Evolutionary conservation across 1,284 basidiomycete genomes (phyloP).

Genomic region (Naganishia albida): DNA sequence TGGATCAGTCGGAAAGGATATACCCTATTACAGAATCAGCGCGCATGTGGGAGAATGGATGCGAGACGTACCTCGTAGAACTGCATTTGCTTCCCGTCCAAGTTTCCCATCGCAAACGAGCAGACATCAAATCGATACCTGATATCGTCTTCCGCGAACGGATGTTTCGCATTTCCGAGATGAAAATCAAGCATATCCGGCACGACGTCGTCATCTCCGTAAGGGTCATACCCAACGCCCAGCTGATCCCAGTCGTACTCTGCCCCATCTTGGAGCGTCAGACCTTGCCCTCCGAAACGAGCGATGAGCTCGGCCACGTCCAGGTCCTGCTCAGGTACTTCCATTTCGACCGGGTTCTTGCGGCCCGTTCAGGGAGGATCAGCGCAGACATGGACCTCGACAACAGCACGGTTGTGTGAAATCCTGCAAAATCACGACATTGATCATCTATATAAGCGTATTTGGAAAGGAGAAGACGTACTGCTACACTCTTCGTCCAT

Average conservation of each 20-base stretch:
- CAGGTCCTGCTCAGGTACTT: background rate
- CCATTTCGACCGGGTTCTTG: too few relatives aligned
- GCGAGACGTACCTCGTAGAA: constrained; percentile 6
- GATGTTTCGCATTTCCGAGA: background rate
- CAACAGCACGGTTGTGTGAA: too few relatives aligned
- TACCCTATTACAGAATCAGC: background rate
- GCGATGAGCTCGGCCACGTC: background rate
- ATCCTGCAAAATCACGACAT: too few relatives aligned
- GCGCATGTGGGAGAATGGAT: background rate
- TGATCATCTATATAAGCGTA: too few relatives aligned
- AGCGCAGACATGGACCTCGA: too few relatives aligned
- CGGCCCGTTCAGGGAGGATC: too few relatives aligned
- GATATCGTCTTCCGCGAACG: background rate
- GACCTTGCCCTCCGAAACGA: background rate
- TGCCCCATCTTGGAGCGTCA: background rate
- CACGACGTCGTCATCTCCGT: background rate
- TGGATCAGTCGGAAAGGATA: constrained; percentile 25
- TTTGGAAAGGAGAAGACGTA: too few relatives aligned
- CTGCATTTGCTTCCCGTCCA: constrained; percentile 15
- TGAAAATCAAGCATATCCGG: background rate
- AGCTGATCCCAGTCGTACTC: background rate
- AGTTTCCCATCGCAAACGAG: background rate
- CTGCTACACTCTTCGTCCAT: too few relatives aligned
- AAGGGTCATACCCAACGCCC: background rate
- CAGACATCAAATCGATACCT: constrained; percentile 9